phyloP scores from a whole-genome alignment of 441 rosid genomes.

The Euphorbia schlechtendalii region DNA sequence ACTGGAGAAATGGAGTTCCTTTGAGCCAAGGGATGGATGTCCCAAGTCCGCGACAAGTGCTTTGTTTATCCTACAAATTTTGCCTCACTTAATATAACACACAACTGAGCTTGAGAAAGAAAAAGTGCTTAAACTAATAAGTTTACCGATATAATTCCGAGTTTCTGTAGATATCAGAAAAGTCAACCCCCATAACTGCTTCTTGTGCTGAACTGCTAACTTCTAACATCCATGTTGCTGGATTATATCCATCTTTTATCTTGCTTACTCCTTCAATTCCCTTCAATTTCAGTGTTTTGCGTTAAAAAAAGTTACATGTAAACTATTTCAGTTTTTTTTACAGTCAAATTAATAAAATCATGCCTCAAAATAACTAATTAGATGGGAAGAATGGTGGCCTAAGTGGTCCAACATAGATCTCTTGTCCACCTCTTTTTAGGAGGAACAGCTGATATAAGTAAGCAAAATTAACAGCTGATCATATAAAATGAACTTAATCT shows the following conservation, averaged over 20 bases:
- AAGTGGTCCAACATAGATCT: constrained; percentile 71
- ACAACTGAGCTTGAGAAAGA: neutral
- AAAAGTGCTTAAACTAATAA: neutral
- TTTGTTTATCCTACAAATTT: constrained; percentile 55
- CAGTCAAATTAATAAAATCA: neutral
- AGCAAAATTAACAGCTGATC: neutral
- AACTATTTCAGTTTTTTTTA: no score
- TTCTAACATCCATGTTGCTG: constrained; percentile 91
- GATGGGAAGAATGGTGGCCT: constrained; percentile 53
- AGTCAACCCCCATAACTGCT: constrained; percentile 45
- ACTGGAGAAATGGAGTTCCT: constrained; percentile 51
- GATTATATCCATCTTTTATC: constrained; percentile 72
- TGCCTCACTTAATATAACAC: neutral
- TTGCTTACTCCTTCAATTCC: constrained; percentile 51
- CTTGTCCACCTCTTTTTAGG: constrained; percentile 73
- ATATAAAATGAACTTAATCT: neutral
- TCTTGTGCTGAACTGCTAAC: constrained; percentile 54
- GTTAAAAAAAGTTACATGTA: no score
- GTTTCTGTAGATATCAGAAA: constrained; percentile 49
- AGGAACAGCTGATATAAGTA: constrained; percentile 46
- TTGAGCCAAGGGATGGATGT: constrained; percentile 48
- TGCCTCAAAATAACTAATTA: constrained; percentile 68
- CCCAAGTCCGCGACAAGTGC: constrained; percentile 51
- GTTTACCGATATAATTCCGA: constrained; percentile 58
- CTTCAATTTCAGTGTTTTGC: constrained; percentile 25